Evolutionary conservation across 1,139 yeast species (phyloP), one percentile per base, ranked within the genome.

Genomic region (Scheffersomyces insectosa): DNA sequence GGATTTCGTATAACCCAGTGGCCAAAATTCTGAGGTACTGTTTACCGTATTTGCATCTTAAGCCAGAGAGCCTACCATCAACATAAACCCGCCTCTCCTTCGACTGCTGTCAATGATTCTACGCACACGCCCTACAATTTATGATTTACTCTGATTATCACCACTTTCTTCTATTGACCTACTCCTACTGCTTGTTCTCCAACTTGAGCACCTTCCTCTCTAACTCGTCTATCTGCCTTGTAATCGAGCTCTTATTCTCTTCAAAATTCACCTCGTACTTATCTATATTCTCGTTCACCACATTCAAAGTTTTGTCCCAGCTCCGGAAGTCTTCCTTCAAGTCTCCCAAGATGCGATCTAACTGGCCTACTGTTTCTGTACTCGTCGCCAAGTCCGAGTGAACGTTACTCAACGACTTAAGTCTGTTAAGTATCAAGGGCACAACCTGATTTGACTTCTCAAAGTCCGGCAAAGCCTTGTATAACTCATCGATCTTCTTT

Each of bases 381-480:
- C 64, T 52, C 16, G 50, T 57, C 7, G 67, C 67, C 30, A 69
- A 45, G 20, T 72, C 76, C 5, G 68, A 51, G 52, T 82, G 85
- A 2, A 80, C 62, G 0, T 56, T 59, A 44, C 72, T 69, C 38
- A 82, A 61, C 0, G 76, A 60, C 45, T 73, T 69, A 28, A 82
- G 60, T 33, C 88, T 59, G 11, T 60, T 52, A 3, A 77, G 42
- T 1, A 80, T 42, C 3, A 61, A 54, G 0, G 85, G 84, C 1
- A 80, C 58, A 2, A 60, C 50, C 6, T 55, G 48, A 13, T 62
- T 62, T 32, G 71, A 60, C 1, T 52, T 52, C 30, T 69, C 70
- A n/a, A 79, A 59, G 1, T 63, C 61, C 1, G 68, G 69, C 23
- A 80, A 56, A 11, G 56, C 62, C 2, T 49, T 53, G 46, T 72